Evolutionary conservation across 495 filamentous ascomycete genomes (phyloP), one percentile per base, ranked within the genome.

Genomic region (Aspergillus bridgeri): DNA sequence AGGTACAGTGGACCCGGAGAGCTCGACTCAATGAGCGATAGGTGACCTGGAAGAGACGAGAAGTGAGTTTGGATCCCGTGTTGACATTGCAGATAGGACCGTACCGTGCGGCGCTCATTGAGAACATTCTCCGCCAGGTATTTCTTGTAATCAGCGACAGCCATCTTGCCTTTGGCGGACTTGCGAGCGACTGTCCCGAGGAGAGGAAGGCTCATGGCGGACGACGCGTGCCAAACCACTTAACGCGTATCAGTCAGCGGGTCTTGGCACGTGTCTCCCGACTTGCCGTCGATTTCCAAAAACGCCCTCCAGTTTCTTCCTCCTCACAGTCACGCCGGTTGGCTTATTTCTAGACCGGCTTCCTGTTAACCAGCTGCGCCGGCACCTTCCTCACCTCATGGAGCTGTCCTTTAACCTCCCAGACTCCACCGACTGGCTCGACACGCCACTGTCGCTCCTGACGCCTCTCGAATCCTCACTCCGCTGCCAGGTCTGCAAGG

Each of bases 401-500:
- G 74, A 80, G 60, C 59, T 60, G 52, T 69, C 83, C 6, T 75
- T 79, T 64, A 84, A 91, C 54, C 75, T 98, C 47, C 75, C 90
- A 38, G 92, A 98, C 74, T 87, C 93, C 6, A 93, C 93, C 48
- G 95, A 98, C 79, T 98, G 94, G 95, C 76, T 91, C 17, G 64
- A 76, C n/a, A 97, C 94, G 20, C 83, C 86, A 1, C 77, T 98
- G 8, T 79, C 86, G 2, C 73, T 80, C 33, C 81, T 98, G 55
- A 78, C 85, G 49, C 78, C 86, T 6, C 81, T 99, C 54, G 94
- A 99, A 65, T 84, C 90, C 43, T 84, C 90, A 17, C 81, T 99
- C 17, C 89, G 92, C 60, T 99, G 94, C 72, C 89, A 97, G 65
- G 88, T 99, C 56, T 99, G 94, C 81, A 98, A 97, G 73, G 94